Conservation (phyloP, 306 rosid species). For the Malus fusca region DNA sequence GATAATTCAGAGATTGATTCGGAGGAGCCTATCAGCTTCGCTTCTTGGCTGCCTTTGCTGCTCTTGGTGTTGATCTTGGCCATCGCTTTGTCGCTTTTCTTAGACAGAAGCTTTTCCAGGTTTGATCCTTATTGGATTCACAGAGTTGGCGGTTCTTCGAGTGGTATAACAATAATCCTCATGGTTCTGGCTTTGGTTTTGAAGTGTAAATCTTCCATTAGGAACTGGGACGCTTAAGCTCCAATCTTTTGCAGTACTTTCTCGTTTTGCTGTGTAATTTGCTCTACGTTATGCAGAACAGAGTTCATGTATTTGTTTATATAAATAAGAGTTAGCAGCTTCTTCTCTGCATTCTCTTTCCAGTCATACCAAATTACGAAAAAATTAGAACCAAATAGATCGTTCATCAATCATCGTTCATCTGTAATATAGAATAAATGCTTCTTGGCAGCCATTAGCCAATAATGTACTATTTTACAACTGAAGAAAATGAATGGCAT, state of each 20-base stretch:
- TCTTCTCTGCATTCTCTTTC: background rate
- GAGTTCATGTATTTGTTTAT: background rate
- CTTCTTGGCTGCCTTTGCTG: slow-evolving; percentile 51
- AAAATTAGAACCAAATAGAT: background rate
- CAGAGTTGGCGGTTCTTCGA: slow-evolving; percentile 81
- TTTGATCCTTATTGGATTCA: slow-evolving; percentile 84
- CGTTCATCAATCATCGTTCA: background rate
- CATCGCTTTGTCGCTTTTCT: slow-evolving; percentile 39
- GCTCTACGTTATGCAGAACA: background rate
- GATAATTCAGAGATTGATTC: slow-evolving; percentile 37
- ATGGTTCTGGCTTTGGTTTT: slow-evolving; percentile 65
- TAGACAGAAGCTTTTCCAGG: slow-evolving; percentile 44
- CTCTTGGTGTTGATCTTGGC: slow-evolving; percentile 52
- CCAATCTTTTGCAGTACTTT: background rate
- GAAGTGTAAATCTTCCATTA: slow-evolving; percentile 56
- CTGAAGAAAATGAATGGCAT: slow-evolving; percentile 12
- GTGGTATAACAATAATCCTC: slow-evolving; percentile 54
- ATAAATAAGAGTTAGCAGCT: background rate
- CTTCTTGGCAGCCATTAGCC: background rate
- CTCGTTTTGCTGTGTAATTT: background rate
- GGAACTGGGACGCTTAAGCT: slow-evolving; percentile 26
- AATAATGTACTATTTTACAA: background rate
- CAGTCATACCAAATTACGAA: background rate
- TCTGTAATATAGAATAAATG: background rate
- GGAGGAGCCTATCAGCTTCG: slow-evolving; percentile 31